Conservation (phyloP, 257 asterid species). For the Solanum bulbocastanum region DNA sequence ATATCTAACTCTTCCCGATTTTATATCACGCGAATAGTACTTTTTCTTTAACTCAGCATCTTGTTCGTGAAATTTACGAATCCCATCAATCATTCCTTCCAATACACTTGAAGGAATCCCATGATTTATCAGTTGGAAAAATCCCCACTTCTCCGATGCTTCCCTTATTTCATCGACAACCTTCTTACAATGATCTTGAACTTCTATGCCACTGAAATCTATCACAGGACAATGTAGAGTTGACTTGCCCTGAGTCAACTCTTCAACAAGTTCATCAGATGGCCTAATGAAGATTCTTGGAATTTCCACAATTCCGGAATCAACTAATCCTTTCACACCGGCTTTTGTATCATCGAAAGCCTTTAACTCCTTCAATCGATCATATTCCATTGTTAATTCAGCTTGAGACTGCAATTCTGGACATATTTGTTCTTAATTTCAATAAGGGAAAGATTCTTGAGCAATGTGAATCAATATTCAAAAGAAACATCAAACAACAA, state of each 20-base stretch:
- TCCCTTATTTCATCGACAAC: conserved; percentile 14
- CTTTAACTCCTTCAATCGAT: conserved; percentile 10
- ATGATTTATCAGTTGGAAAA: conserved; percentile 58
- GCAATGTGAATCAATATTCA: neutral
- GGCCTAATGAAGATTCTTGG: conserved; percentile 30
- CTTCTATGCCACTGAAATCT: conserved; percentile 25
- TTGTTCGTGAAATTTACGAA: conserved; percentile 49
- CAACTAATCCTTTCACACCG: conserved; percentile 21
- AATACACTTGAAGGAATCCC: conserved; percentile 33
- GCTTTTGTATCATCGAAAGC: conserved; percentile 12
- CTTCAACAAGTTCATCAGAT: conserved; percentile 30
- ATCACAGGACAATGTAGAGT: conserved; percentile 33
- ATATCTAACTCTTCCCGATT: conserved; percentile 32
- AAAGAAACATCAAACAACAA: neutral
- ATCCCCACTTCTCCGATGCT: conserved; percentile 58
- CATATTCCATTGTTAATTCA: neutral
- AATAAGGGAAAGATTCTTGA: neutral
- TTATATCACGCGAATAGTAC: conserved; percentile 19
- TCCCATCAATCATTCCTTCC: conserved; percentile 47
- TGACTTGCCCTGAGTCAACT: neutral
- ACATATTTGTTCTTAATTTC: neutral
- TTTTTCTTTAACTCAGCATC: conserved; percentile 39
- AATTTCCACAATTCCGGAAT: conserved; percentile 9
- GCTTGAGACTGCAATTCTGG: neutral
- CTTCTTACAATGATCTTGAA: conserved; percentile 4